A percentile compares a stretch with the other conserved stretches of the same genome.
phyloP scores from a whole-genome alignment of 2,329 filamentous ascomycete genomes.

The Tolypocladium endophyticum region DNA sequence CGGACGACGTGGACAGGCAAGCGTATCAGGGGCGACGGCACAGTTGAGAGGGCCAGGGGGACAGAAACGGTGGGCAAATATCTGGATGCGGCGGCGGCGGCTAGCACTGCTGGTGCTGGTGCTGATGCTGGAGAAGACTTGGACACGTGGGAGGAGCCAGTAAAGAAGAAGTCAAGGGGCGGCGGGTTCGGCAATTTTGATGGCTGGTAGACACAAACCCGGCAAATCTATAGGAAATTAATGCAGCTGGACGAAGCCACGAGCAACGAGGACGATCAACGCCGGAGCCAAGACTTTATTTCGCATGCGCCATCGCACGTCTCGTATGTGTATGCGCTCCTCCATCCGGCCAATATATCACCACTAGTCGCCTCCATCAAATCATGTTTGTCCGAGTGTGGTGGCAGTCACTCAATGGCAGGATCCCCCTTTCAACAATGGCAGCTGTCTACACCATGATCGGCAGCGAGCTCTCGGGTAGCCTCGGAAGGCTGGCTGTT shows the following conservation, averaged over 20 bases:
- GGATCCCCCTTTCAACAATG: neutral
- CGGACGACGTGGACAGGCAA: slow-evolving; percentile 95
- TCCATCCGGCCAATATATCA: neutral
- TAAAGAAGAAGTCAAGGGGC: slow-evolving; percentile 67
- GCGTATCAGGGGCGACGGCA: slow-evolving; percentile 61
- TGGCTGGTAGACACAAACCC: slow-evolving; percentile 53
- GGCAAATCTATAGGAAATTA: neutral
- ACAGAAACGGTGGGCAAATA: slow-evolving; percentile 65
- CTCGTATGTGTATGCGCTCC: neutral
- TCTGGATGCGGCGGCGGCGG: slow-evolving; percentile 47
- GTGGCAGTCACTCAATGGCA: neutral
- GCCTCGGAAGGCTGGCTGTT: slow-evolving; percentile 14
- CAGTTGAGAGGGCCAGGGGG: slow-evolving; percentile 33
- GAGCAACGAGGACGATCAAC: too few relatives aligned
- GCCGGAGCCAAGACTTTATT: too few relatives aligned
- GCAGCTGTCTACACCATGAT: slow-evolving; percentile 12
- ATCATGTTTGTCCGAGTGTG: neutral
- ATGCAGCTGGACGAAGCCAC: neutral
- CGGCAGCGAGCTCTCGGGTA: slow-evolving; percentile 14
- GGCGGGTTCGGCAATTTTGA: slow-evolving; percentile 94
- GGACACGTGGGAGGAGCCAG: slow-evolving; percentile 59
- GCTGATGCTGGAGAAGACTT: slow-evolving; percentile 45
- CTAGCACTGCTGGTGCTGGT: slow-evolving; percentile 36
- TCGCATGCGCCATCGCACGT: neutral
- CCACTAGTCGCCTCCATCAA: neutral